These are phyloP conservation scores for Metrosideros polymorpha DNA, from an alignment of 441 rosid genomes.

Conservation along the genomic window DNA sequence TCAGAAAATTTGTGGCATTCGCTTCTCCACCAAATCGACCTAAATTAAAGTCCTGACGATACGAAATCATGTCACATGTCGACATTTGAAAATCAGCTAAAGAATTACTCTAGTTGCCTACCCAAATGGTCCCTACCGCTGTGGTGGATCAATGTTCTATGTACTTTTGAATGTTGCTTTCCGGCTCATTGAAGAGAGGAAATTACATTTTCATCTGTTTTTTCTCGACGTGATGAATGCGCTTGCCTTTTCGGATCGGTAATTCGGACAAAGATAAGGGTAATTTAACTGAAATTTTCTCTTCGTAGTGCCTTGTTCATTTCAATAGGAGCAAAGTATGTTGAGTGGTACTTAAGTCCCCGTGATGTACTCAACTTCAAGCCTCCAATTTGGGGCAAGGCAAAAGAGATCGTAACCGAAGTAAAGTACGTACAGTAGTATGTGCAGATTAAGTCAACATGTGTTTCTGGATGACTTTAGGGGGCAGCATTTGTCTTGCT, in stretches of 20 bases:
- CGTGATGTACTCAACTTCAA: neutral
- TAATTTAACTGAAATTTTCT: neutral
- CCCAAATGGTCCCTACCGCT: neutral
- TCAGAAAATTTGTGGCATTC: no score
- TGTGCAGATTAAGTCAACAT: neutral
- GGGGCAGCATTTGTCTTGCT: neutral
- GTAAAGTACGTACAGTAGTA: neutral
- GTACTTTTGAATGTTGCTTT: neutral
- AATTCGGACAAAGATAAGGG: neutral
- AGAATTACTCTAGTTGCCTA: neutral
- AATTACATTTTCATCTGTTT: neutral
- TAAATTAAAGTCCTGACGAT: neutral
- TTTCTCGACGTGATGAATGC: neutral
- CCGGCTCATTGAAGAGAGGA: neutral
- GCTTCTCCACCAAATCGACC: neutral
- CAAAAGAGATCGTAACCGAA: neutral
- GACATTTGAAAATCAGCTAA: neutral
- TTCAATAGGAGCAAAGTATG: neutral
- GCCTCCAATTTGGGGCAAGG: neutral
- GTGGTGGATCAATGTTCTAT: neutral
- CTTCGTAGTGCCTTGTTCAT: neutral
- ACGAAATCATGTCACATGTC: no score
- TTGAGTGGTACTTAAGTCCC: neutral
- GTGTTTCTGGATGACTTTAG: neutral
- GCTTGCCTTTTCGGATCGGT: neutral